These are phyloP conservation scores for Lyophyllum semitale DNA, from an alignment of 768 basidiomycete species.

Conservation along the genomic window DNA sequence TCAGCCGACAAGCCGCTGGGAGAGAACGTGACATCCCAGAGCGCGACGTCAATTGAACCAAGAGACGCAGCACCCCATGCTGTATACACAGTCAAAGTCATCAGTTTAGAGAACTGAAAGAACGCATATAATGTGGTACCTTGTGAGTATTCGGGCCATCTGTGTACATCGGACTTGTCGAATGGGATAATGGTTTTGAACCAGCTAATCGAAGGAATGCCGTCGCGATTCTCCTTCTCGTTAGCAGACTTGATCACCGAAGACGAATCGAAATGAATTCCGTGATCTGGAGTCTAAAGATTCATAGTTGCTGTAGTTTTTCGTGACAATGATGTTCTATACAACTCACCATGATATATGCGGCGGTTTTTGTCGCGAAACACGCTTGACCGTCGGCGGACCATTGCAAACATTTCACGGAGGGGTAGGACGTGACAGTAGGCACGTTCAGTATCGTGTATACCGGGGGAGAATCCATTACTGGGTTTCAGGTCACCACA, in stretches of 20 bases:
- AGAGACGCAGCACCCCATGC: slow-evolving; percentile 70
- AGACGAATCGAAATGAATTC: slow-evolving; percentile 64
- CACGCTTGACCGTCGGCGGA: slow-evolving; percentile 73
- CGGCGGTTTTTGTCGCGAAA: slow-evolving; percentile 64
- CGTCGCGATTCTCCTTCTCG: slow-evolving; percentile 28
- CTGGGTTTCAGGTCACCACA: neutral
- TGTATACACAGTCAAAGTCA: slow-evolving; percentile 25
- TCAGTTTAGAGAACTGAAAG: neutral
- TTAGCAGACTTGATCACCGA: slow-evolving; percentile 48
- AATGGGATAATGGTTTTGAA: slow-evolving; percentile 73
- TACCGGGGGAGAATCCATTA: slow-evolving; percentile 25
- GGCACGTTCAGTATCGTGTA: slow-evolving; percentile 59
- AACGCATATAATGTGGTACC: slow-evolving; percentile 30
- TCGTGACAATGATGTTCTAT: neutral
- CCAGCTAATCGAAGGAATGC: slow-evolving; percentile 55
- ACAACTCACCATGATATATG: slow-evolving; percentile 66
- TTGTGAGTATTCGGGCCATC: slow-evolving; percentile 54
- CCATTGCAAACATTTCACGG: slow-evolving; percentile 66
- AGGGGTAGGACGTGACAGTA: slow-evolving; percentile 61
- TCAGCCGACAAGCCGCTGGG: slow-evolving; percentile 62
- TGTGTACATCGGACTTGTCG: slow-evolving; percentile 40
- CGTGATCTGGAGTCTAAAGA: slow-evolving; percentile 70
- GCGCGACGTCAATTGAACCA: slow-evolving; percentile 70
- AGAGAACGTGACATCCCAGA: slow-evolving; percentile 63
- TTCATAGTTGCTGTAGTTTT: neutral